These are phyloP conservation scores for Globisporangium paddicum DNA, from an alignment of 352 stramenopile species.

Conservation along the genomic window DNA sequence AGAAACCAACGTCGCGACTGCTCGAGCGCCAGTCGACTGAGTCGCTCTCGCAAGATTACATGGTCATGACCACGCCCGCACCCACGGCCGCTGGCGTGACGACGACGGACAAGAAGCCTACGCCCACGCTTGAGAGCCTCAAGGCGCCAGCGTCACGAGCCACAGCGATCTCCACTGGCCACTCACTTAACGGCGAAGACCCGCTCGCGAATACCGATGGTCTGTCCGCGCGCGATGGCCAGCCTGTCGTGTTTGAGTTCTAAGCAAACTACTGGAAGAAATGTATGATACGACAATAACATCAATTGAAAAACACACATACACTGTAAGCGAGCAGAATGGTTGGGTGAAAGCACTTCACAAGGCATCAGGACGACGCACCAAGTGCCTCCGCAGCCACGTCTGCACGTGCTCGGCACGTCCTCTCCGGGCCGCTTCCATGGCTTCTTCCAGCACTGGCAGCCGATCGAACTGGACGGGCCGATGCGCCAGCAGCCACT, in stretches of 20 bases:
- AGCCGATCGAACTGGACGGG: constrained; percentile 18
- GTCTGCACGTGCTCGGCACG: constrained; percentile 26
- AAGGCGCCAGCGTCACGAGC: neutral
- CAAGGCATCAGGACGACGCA: neutral
- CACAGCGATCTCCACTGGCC: neutral
- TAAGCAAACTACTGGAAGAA: constrained; percentile 6
- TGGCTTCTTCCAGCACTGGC: constrained; percentile 14
- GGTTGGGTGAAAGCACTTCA: neutral
- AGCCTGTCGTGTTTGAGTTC: constrained; percentile 11
- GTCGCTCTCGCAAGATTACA: constrained; percentile 10
- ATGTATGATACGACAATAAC: too few relatives aligned
- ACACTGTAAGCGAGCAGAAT: neutral
- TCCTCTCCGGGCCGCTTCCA: constrained; percentile 20
- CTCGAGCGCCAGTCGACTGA: constrained; percentile 13
- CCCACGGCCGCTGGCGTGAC: neutral
- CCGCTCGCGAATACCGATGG: neutral
- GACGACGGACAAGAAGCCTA: neutral
- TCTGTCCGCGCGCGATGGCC: neutral
- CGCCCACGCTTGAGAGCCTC: constrained; percentile 3
- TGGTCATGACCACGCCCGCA: constrained; percentile 9
- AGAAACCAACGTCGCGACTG: neutral
- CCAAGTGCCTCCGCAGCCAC: constrained; percentile 18
- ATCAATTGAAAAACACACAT: neutral
- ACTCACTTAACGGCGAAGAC: neutral
- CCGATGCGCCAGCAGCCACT: constrained; percentile 23